phyloP scores from a whole-genome alignment of 106 monocot genomes.

The Allium cepa region DNA sequence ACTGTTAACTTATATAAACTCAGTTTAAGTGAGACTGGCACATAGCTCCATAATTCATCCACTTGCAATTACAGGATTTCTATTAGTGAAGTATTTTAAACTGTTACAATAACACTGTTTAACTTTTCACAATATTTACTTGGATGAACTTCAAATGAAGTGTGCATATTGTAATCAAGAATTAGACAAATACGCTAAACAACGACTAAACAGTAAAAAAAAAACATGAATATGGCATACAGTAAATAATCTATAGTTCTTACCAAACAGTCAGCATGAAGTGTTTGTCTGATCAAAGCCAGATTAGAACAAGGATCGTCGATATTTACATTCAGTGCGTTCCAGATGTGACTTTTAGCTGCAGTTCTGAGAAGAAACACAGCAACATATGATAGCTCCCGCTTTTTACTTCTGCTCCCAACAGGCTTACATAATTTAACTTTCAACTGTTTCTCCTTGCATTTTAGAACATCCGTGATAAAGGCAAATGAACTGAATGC shows the following conservation, averaged over 20 bases:
- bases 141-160: background rate
- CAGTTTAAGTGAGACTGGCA: background rate
- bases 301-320: background rate
- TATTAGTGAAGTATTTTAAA: background rate
- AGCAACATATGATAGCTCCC: background rate
- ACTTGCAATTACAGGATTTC: background rate
- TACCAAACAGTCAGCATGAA: slow-evolving; percentile 1
- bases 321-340: background rate
- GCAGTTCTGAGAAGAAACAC: background rate
- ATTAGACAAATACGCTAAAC: background rate
- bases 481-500: no score
- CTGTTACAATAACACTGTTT: background rate
- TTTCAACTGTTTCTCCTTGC: no score
- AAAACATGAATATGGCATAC: background rate
- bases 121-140: background rate
- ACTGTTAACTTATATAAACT: background rate
- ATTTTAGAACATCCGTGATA: no score
- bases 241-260: background rate
- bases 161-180: background rate
- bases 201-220: background rate
- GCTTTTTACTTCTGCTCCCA: no score
- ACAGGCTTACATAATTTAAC: no score
- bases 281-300: background rate
- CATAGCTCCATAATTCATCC: background rate
- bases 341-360: background rate